Evolutionary conservation across 2,329 filamentous ascomycete species (phyloP).

Genomic region (Talaromyces sp.): DNA sequence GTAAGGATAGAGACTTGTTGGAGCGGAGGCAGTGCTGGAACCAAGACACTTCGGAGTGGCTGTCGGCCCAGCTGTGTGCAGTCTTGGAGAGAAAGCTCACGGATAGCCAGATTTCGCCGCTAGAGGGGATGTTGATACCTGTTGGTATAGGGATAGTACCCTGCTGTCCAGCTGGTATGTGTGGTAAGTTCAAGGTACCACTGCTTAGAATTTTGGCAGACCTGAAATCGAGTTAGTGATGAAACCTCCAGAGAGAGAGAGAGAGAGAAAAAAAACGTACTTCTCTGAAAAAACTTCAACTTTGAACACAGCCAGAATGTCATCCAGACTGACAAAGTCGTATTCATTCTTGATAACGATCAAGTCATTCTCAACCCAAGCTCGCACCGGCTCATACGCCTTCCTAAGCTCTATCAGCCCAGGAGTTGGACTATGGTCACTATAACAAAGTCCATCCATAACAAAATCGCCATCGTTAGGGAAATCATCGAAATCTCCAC

Average conservation of each 20-base stretch:
- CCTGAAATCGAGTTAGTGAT: background rate
- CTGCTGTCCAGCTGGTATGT: background rate
- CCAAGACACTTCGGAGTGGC: background rate
- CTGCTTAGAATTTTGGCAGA: background rate
- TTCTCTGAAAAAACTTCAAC: background rate
- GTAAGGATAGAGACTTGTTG: background rate
- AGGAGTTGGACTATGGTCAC: slow-evolving; percentile 55
- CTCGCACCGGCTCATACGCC: slow-evolving; percentile 53
- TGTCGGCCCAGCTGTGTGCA: background rate
- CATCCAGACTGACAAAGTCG: background rate
- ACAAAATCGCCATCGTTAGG: slow-evolving; percentile 61
- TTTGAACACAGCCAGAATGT: background rate
- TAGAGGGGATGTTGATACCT: background rate
- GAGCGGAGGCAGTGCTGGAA: background rate
- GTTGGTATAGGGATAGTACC: background rate
- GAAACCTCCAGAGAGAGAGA: background rate
- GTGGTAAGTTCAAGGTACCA: background rate
- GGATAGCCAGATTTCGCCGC: slow-evolving; percentile 5
- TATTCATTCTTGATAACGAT: slow-evolving; percentile 34
- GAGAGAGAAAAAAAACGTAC: background rate
- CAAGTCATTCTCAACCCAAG: background rate
- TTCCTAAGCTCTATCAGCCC: slow-evolving; percentile 57
- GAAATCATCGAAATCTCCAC: slow-evolving; percentile 59
- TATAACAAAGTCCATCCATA: slow-evolving; percentile 55
- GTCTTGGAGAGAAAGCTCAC: slow-evolving; percentile 3